These are phyloP conservation scores for Phytopythium mirpurense DNA, from an alignment of 352 stramenopile genomes.

Conservation along the genomic window DNA sequence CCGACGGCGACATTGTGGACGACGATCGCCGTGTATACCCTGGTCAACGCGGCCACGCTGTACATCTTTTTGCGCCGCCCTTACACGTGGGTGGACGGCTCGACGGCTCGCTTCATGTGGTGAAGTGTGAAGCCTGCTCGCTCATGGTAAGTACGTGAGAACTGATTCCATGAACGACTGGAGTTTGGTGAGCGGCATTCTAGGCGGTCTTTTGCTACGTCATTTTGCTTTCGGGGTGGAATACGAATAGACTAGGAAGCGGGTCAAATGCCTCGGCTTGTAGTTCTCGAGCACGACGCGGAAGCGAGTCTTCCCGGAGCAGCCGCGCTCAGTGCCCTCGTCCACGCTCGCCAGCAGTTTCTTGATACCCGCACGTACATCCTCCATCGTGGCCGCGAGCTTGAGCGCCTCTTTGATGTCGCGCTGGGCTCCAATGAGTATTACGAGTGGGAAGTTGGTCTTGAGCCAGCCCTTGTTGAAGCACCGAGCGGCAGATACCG, in stretches of 20 bases:
- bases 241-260: too few relatives aligned
- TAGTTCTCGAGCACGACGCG: constrained; percentile 39
- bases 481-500: constrained; percentile 48
- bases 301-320: constrained; percentile 30
- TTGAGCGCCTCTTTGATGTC: constrained; percentile 80
- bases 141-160: not conserved
- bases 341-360: constrained; percentile 34
- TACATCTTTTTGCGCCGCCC: constrained; percentile 70
- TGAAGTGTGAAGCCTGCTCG: constrained; percentile 28
- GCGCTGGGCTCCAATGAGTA: constrained; percentile 55
- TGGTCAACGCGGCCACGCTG: constrained; percentile 60
- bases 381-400: constrained; percentile 53
- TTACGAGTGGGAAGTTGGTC: constrained; percentile 33
- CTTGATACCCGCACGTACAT: constrained; percentile 34
- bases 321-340: constrained; percentile 27
- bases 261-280: too few relatives aligned
- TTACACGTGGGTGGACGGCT: constrained; percentile 77
- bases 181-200: not conserved
- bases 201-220: too few relatives aligned
- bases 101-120: constrained; percentile 85
- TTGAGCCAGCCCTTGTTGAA: constrained; percentile 29
- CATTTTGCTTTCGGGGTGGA: too few relatives aligned
- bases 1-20: constrained; percentile 26
- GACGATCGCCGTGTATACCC: constrained; percentile 38
- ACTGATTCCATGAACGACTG: not conserved